Conservation (phyloP, 2,329 filamentous ascomycete genomes). For the Cytospora leucostoma region DNA sequence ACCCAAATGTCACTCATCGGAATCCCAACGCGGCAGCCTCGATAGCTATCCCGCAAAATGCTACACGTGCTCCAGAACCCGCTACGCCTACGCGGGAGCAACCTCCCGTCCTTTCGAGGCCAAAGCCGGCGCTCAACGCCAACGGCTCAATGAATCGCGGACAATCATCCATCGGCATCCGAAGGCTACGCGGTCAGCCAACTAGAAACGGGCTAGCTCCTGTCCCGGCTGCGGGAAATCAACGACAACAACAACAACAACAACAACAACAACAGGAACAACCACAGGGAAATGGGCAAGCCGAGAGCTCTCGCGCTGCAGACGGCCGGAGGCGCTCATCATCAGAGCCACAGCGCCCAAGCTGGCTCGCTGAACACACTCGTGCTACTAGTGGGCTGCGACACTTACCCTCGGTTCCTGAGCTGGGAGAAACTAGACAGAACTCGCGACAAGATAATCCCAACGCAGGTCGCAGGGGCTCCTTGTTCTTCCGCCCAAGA, state of each 20-base stretch:
- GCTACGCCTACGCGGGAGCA: slow-evolving; percentile 19
- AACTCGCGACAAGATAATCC: neutral
- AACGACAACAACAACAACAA: slow-evolving; percentile 3
- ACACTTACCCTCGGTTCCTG: slow-evolving; percentile 23
- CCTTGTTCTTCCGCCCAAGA: slow-evolving; percentile 13
- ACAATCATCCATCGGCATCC: slow-evolving; percentile 27
- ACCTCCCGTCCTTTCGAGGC: slow-evolving; percentile 9
- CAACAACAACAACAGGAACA: slow-evolving; percentile 3
- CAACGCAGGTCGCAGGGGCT: slow-evolving; percentile 3
- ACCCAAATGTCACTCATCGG: slow-evolving; percentile 7
- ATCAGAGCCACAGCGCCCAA: slow-evolving; percentile 32
- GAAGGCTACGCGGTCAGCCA: slow-evolving; percentile 15
- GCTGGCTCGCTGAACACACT: slow-evolving; percentile 24
- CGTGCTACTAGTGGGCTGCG: slow-evolving; percentile 1
- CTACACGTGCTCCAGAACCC: neutral
- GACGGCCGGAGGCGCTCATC: slow-evolving; percentile 31
- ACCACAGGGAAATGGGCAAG: neutral
- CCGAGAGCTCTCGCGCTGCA: neutral
- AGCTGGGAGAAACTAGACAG: neutral
- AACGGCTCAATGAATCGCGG: slow-evolving; percentile 10
- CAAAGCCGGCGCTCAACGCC: neutral
- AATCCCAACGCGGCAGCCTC: slow-evolving; percentile 13
- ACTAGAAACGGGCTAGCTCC: neutral
- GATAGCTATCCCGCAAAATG: slow-evolving; percentile 1
- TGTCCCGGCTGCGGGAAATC: slow-evolving; percentile 5